Evolutionary conservation across 257 asterid genomes (phyloP), one percentile per base, ranked within the genome.

Genomic region (Salvia hispanica): DNA sequence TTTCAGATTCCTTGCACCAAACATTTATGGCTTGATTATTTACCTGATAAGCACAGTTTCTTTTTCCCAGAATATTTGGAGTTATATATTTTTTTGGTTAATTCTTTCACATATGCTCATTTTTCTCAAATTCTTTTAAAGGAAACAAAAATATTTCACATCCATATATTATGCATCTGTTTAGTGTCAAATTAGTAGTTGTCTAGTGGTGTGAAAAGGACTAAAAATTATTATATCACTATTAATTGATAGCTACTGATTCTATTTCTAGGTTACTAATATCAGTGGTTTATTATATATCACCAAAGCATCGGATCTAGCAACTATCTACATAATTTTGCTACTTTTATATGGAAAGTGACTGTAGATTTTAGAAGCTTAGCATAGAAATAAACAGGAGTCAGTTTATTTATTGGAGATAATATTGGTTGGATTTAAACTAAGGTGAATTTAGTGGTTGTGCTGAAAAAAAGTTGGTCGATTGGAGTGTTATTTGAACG

Each of bases 1-100:
- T 70, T 78, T 67, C 51, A 64, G 80, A 83, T 78, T 81, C 86
- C 65, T 45, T 45, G 72, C 68, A 74, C 76, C 56, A 16, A 47
- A 70, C 61, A 69, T 66, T 75, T 66, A 58, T 61, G 67, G 70
- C 1, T 37, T 6, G 37, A 40, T 42, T 62, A 52, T 39, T 74
- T 66, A 59, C 48, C 47, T 71, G 36, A 64, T 70, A 71, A 77
- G 67, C 62, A 67, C 16, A 53, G 46, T 66, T 62, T 71, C 59
- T 36, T 52, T 57, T 56, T 21, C 56, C 64, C 71, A 7, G 37
- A 53, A 45, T 53, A 36, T 62, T 18, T 58, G 51, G 25, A 18
- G 10, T 40, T 16, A 36, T 58, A 34, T 11, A 11, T 31, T 0
- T 36, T 36, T 4, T 48, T 44, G 48, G 12, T 12, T 3, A 44